phyloP scores from a whole-genome alignment of 345 rosid species.

The Hevea brasiliensis region DNA sequence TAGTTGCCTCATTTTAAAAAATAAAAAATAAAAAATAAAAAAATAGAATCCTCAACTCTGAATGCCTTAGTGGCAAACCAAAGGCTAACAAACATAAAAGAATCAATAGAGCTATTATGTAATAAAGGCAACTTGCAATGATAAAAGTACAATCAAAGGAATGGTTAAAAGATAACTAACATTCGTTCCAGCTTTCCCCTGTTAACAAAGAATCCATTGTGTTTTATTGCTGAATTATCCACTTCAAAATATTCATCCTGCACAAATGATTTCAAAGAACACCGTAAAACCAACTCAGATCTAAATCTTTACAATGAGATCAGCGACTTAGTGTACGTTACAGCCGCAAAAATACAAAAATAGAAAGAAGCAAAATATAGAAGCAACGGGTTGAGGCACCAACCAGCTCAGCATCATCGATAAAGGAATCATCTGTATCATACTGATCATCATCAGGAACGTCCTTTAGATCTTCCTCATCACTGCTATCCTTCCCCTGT shows the following conservation, averaged over 20 bases:
- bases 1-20: too few relatives aligned
- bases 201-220: slow-evolving; percentile 88
- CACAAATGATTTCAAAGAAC: slow-evolving; percentile 16
- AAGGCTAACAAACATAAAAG: neutral
- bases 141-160: neutral
- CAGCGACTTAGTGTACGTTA: slow-evolving; percentile 4
- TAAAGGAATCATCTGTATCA: slow-evolving; percentile 95
- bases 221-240: slow-evolving; percentile 84
- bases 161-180: slow-evolving; percentile 49
- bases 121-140: neutral
- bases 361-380: too few relatives aligned
- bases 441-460: slow-evolving; percentile 89
- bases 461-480: slow-evolving; percentile 82
- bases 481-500: slow-evolving; percentile 95
- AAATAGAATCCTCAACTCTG: neutral
- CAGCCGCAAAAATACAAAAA: neutral
- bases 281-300: neutral
- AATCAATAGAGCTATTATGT: neutral
- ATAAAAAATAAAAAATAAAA: too few relatives aligned
- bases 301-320: neutral
- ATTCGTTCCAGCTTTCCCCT: slow-evolving; percentile 82
- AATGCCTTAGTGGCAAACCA: neutral
- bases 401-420: slow-evolving; percentile 94
- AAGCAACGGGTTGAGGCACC: slow-evolving; percentile 28
- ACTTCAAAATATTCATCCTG: slow-evolving; percentile 99